Conservation (phyloP, 2,329 filamentous ascomycete genomes). For the Alternaria dauci region DNA sequence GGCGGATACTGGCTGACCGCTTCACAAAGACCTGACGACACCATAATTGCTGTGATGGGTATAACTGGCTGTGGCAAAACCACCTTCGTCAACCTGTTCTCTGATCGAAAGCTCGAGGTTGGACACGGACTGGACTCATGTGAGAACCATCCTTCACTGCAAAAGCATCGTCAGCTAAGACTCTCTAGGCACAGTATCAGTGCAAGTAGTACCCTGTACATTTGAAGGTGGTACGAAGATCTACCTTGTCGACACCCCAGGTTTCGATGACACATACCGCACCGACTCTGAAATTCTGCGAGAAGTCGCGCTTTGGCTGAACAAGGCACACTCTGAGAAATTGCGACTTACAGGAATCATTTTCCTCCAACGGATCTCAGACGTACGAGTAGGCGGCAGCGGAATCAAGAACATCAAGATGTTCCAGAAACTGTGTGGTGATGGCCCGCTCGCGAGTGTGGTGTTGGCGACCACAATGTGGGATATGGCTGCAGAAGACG, state of each 20-base stretch:
- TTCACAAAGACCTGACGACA: conserved; percentile 4
- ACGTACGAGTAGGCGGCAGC: conserved; percentile 53
- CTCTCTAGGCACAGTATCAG: conserved; percentile 9
- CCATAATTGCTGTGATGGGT: conserved; percentile 53
- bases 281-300: conserved; percentile 57
- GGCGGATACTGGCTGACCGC: background rate
- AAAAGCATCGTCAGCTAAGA: background rate
- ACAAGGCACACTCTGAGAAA: conserved; percentile 36
- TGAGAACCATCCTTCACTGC: background rate
- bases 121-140: conserved; percentile 19
- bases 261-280: conserved; percentile 57
- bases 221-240: conserved; percentile 8
- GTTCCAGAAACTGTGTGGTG: conserved; percentile 57
- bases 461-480: conserved; percentile 57
- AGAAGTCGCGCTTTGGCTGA: conserved; percentile 55
- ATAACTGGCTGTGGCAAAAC: conserved; percentile 55
- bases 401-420: conserved; percentile 55
- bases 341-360: conserved; percentile 56
- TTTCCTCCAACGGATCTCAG: conserved; percentile 58
- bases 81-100: conserved; percentile 45
- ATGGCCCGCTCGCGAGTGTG: conserved; percentile 53
- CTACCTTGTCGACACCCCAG: conserved; percentile 57
- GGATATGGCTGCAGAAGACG: conserved; percentile 24
- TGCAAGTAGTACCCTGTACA: conserved; percentile 8
- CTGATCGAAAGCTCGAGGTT: conserved; percentile 15